Percentiles rank a stretch among this genome's conserved stretches.
Evolutionary conservation across 495 filamentous ascomycete genomes (phyloP).

Genomic region (Tuber borchii): DNA sequence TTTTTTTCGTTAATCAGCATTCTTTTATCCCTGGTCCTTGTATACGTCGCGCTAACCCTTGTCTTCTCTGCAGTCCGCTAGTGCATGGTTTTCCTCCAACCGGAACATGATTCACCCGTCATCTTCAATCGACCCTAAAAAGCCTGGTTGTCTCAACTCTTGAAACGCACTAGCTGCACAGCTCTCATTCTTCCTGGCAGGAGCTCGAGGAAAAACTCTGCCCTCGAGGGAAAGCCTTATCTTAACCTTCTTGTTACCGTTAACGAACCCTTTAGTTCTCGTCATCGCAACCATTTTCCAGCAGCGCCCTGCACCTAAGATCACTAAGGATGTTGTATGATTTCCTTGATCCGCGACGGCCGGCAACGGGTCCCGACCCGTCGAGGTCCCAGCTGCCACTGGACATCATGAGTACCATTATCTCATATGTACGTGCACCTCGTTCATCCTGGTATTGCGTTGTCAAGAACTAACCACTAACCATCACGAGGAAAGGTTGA

Average conservation of each 20-base stretch:
- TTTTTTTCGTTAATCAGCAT: too few species aligned
- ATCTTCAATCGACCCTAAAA: not conserved
- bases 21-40: not conserved
- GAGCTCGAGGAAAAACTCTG: not conserved
- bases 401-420: constrained; percentile 31
- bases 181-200: not conserved
- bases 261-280: not conserved
- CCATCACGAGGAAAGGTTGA: constrained; percentile 16
- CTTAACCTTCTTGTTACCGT: not conserved
- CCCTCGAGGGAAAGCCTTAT: not conserved
- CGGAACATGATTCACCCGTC: not conserved
- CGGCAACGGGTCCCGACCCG: constrained; percentile 20
- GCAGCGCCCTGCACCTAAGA: not conserved
- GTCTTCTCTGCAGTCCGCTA: not conserved
- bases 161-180: not conserved
- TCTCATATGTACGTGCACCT: constrained; percentile 18
- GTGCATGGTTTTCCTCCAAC: not conserved
- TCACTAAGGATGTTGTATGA: not conserved
- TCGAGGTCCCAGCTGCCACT: constrained; percentile 25
- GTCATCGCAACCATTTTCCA: not conserved
- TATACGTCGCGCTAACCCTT: not conserved
- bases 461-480: constrained; percentile 7
- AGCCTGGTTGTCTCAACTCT: not conserved
- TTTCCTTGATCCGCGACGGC: not conserved
- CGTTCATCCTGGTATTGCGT: not conserved